Evolutionary conservation across 2,329 filamentous ascomycete species (phyloP).

Genomic region (Ceratocystiopsis sp.): DNA sequence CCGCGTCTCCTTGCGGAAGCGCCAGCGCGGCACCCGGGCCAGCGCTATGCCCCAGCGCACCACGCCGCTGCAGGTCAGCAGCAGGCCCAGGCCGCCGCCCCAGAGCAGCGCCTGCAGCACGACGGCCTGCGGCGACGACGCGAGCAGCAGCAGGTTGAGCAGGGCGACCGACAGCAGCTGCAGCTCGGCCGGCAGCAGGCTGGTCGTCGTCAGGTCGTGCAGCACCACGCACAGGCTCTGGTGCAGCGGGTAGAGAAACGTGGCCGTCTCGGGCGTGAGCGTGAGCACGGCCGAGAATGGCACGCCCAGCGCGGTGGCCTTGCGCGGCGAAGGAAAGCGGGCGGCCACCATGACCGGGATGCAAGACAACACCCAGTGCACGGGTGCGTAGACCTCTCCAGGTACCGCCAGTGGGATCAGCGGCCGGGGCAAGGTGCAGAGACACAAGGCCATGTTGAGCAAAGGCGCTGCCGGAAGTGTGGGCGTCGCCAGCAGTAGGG

Average conservation of each 20-base stretch:
- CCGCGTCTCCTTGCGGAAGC: conserved; percentile 45
- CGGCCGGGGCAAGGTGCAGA: conserved; percentile 58
- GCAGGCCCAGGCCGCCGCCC: conserved; percentile 61
- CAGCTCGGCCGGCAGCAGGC: conserved; percentile 70
- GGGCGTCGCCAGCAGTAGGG: conserved; percentile 51
- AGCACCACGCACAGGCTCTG: conserved; percentile 57
- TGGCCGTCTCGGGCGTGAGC: conserved; percentile 15
- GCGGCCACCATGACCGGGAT: conserved; percentile 43
- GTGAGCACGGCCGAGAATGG: neutral
- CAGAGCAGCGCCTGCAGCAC: conserved; percentile 77
- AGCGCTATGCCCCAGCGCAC: conserved; percentile 72
- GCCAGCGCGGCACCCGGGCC: conserved; percentile 81
- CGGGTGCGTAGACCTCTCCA: conserved; percentile 38
- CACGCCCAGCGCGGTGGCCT: neutral
- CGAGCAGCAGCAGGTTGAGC: conserved; percentile 64
- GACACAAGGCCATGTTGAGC: conserved; percentile 58
- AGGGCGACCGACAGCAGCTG: conserved; percentile 71
- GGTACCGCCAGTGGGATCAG: conserved; percentile 49
- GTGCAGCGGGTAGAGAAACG: conserved; percentile 60
- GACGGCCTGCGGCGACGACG: conserved; percentile 63
- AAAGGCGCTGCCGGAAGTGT: conserved; percentile 33
- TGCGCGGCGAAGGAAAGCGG: neutral
- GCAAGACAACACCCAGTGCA: conserved; percentile 69
- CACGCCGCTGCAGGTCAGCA: conserved; percentile 55
- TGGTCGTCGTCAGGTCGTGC: conserved; percentile 72